A percentile compares a stretch with the other conserved stretches of the same genome.
These are phyloP conservation scores for Rutstroemia sydowiana DNA, from an alignment of 2,329 filamentous ascomycete species.

Conservation along the genomic window DNA sequence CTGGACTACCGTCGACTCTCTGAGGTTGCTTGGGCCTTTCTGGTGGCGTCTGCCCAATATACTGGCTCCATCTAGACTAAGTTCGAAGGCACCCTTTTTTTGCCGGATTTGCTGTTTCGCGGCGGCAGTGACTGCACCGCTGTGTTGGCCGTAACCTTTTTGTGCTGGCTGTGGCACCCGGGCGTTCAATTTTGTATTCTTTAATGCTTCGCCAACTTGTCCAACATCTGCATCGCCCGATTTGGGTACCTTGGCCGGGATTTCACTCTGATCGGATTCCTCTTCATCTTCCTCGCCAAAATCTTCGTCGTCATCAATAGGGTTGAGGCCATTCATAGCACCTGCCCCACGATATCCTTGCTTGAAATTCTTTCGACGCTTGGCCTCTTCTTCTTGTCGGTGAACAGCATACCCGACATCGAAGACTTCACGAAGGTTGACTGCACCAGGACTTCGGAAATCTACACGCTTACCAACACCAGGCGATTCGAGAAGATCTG, in stretches of 20 bases:
- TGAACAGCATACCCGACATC: conserved; percentile 98
- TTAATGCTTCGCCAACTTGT: conserved; percentile 79
- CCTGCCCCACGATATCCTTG: conserved; percentile 59
- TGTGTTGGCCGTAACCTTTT: conserved; percentile 83
- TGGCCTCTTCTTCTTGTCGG: conserved; percentile 90
- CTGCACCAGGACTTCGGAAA: conserved; percentile 89
- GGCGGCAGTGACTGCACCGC: conserved; percentile 72
- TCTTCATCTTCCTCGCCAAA: conserved; percentile 62
- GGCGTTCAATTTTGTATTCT: conserved; percentile 68
- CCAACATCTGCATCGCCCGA: conserved; percentile 52
- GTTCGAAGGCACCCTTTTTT: conserved; percentile 76
- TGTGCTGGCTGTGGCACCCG: conserved; percentile 40
- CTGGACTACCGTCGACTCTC: conserved; percentile 22
- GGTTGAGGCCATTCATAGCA: conserved; percentile 58
- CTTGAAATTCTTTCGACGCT: conserved; percentile 77
- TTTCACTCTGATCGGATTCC: conserved; percentile 44
- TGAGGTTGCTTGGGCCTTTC: conserved; percentile 34
- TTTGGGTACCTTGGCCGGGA: conserved; percentile 61
- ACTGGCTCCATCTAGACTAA: conserved; percentile 86
- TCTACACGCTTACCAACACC: conserved; percentile 65
- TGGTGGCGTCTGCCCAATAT: conserved; percentile 65
- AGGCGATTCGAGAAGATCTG: conserved; percentile 48
- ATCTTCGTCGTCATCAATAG: conserved; percentile 56
- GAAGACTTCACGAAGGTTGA: conserved; percentile 95
- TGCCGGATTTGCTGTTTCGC: conserved; percentile 72